Conservation (phyloP, 2,329 filamentous ascomycete genomes). For the Fusarium decemcellulare region DNA sequence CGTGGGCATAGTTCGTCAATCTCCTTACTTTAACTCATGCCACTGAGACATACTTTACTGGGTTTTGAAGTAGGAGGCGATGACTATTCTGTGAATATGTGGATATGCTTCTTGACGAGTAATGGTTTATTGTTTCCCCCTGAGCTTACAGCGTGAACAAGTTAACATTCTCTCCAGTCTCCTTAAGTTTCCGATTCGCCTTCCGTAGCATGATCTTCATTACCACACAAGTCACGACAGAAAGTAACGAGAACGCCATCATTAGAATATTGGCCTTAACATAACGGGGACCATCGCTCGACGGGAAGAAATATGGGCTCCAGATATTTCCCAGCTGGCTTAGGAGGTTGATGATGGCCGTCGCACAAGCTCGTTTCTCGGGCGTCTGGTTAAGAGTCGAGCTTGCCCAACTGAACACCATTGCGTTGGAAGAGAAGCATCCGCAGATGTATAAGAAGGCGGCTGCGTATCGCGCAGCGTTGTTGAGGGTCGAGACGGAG, state of each 20-base stretch:
- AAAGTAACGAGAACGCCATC: conserved; percentile 27
- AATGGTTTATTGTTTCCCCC: too few species aligned
- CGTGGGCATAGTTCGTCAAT: too few species aligned
- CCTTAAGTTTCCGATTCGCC: background rate
- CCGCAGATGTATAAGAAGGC: conserved; percentile 40
- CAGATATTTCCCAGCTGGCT: conserved; percentile 44
- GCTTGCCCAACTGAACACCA: conserved; percentile 54
- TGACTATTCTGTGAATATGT: too few species aligned
- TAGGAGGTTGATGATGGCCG: conserved; percentile 42
- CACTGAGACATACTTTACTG: too few species aligned
- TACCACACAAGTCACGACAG: background rate
- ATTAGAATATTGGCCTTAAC: conserved; percentile 43
- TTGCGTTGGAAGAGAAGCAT: conserved; percentile 48
- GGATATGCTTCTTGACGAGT: background rate
- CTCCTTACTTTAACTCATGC: too few species aligned
- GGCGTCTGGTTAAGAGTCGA: conserved; percentile 52
- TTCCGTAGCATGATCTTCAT: background rate
- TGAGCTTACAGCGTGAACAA: background rate
- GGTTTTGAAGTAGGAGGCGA: too few species aligned
- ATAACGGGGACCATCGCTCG: conserved; percentile 42
- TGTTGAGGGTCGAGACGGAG: background rate
- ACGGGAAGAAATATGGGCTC: conserved; percentile 47
- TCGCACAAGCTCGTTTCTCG: conserved; percentile 50
- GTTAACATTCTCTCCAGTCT: background rate
- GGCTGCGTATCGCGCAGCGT: conserved; percentile 28